phyloP scores from a whole-genome alignment of 176 grass and related monocot genomes.

The Dendrocalamus sinicus region DNA sequence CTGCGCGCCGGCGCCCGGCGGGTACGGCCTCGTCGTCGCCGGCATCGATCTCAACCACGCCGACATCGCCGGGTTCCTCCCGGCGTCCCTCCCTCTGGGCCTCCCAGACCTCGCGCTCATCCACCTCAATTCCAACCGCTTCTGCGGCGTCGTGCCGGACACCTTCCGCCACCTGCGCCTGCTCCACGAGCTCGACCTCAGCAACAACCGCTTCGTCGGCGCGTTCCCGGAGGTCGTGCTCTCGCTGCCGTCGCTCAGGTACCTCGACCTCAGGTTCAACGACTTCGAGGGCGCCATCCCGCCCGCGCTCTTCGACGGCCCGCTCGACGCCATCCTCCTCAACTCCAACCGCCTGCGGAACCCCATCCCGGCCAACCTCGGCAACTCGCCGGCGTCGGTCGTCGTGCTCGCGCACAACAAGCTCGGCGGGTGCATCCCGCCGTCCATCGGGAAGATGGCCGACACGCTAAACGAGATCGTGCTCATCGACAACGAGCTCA shows the following conservation, averaged over 20 bases:
- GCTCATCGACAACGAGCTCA: slow-evolving; percentile 65
- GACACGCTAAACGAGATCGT: slow-evolving; percentile 76
- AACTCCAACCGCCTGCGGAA: slow-evolving; percentile 78
- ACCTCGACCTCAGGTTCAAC: slow-evolving; percentile 88
- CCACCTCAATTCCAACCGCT: slow-evolving; percentile 98
- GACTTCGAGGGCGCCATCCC: slow-evolving; percentile 88
- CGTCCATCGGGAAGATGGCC: slow-evolving; percentile 66
- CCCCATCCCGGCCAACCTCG: slow-evolving; percentile 78
- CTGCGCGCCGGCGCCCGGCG: slow-evolving; percentile 35
- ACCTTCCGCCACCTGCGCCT: slow-evolving; percentile 56
- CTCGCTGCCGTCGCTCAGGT: slow-evolving; percentile 47
- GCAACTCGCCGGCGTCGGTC: slow-evolving; percentile 76
- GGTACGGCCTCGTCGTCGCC: slow-evolving; percentile 46
- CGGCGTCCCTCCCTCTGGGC: slow-evolving; percentile 54
- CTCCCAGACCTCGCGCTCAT: slow-evolving; percentile 76
- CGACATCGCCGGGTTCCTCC: slow-evolving; percentile 72
- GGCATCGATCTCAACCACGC: slow-evolving; percentile 93
- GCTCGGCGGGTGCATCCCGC: slow-evolving; percentile 72
- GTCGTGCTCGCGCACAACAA: slow-evolving; percentile 85
- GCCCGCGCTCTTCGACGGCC: slow-evolving; percentile 56
- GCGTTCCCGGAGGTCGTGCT: slow-evolving; percentile 57
- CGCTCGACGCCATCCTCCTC: slow-evolving; percentile 82
- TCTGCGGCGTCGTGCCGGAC: slow-evolving; percentile 70
- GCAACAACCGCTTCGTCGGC: slow-evolving; percentile 97
- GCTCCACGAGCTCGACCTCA: slow-evolving; percentile 90